Evolutionary conservation across 495 filamentous ascomycete genomes (phyloP).

Genomic region (Tuber calosporum): DNA sequence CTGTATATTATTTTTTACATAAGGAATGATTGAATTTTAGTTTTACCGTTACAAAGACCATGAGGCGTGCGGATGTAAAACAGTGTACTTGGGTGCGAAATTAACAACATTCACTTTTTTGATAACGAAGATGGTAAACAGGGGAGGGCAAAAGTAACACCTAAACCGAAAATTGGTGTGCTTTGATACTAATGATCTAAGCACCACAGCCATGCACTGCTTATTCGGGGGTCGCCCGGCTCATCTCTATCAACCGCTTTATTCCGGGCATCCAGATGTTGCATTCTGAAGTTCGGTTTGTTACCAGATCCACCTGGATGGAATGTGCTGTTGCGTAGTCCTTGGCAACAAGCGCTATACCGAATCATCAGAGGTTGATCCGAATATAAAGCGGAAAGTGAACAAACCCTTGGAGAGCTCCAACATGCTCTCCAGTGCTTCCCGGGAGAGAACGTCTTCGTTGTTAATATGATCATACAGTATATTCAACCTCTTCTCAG

Average conservation of each 20-base stretch:
- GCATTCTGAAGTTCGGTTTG: conserved; percentile 74
- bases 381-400: neutral
- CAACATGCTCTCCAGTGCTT: conserved; percentile 66
- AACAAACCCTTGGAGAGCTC: conserved; percentile 35
- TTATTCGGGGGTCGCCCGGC: conserved; percentile 56
- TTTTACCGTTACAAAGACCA: conserved; percentile 1
- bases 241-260: conserved; percentile 87
- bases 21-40: neutral
- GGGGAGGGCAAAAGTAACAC: neutral
- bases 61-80: neutral
- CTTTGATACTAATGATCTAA: neutral
- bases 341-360: conserved; percentile 56
- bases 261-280: conserved; percentile 95
- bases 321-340: conserved; percentile 68
- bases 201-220: neutral
- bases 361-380: conserved; percentile 51
- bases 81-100: neutral
- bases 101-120: neutral
- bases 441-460: conserved; percentile 73
- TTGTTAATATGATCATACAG: conserved; percentile 97
- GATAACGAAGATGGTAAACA: neutral
- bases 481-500: conserved; percentile 80
- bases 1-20: neutral
- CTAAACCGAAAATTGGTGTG: neutral
- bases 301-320: conserved; percentile 75